phyloP scores from a whole-genome alignment of 208 protist species.

The Herpetomonas muscarum region DNA sequence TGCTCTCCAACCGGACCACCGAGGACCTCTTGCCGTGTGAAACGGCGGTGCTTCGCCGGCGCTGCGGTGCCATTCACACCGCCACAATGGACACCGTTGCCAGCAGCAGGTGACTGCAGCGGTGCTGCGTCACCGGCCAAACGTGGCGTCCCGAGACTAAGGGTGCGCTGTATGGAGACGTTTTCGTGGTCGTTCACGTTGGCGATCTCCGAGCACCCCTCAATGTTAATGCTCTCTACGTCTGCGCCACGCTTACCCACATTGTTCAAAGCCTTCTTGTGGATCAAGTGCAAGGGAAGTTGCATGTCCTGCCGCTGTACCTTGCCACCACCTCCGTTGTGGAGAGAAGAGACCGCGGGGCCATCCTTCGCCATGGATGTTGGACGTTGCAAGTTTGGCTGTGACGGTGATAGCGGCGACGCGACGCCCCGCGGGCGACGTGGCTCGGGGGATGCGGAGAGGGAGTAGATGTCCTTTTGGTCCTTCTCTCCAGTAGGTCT shows the following conservation, averaged over 20 bases:
- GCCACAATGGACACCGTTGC: too few species aligned
- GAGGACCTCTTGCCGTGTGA: too few species aligned
- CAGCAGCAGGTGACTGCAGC: too few species aligned
- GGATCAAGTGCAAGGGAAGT: not conserved
- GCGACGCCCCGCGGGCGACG: not conserved
- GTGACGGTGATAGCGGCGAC: not conserved
- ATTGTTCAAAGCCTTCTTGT: not conserved
- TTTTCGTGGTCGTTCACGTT: not conserved
- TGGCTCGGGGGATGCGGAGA: not conserved
- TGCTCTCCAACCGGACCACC: too few species aligned
- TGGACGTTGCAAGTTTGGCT: not conserved
- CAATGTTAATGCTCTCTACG: slow-evolving; percentile 3
- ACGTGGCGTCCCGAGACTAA: too few species aligned
- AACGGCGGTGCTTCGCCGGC: too few species aligned
- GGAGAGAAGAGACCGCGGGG: not conserved
- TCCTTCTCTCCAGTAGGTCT: not conserved
- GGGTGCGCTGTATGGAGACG: not conserved
- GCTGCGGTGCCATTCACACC: too few species aligned
- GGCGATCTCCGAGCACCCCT: not conserved
- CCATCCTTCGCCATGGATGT: not conserved
- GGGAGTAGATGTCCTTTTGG: not conserved
- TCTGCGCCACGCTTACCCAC: not conserved
- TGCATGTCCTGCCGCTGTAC: too few species aligned
- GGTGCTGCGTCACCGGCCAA: too few species aligned
- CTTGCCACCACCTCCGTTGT: too few species aligned